Percentiles rank a stretch among this genome's conserved stretches.
Conservation (phyloP, 805 yeast genomes). For the Yamadazyma laniorum region DNA sequence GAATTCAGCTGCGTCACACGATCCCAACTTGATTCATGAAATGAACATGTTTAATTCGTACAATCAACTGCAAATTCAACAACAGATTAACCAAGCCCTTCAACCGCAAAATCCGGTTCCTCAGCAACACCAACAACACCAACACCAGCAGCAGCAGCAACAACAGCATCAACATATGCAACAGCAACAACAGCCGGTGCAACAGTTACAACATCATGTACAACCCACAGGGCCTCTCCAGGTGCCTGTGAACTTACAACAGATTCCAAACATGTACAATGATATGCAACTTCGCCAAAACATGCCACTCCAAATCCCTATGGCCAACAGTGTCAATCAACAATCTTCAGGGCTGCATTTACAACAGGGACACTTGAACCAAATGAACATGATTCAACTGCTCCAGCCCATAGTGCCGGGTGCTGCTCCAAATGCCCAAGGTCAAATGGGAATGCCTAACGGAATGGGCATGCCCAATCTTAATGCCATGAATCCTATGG, state of each 20-base stretch:
- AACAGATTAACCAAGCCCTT: slow-evolving; percentile 15
- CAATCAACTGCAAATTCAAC: slow-evolving; percentile 13
- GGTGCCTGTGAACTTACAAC: slow-evolving; percentile 5
- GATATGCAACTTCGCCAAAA: slow-evolving; percentile 5
- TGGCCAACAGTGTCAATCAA: neutral
- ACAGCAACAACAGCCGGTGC: neutral
- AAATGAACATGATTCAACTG: slow-evolving; percentile 5
- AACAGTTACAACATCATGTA: neutral
- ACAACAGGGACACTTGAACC: slow-evolving; percentile 1
- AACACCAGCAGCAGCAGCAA: slow-evolving; percentile 10
- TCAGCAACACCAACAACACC: slow-evolving; percentile 15
- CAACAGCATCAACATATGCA: slow-evolving; percentile 8
- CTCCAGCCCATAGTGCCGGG: neutral
- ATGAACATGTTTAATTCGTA: slow-evolving; percentile 9
- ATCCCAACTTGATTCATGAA: slow-evolving; percentile 6
- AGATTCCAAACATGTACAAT: slow-evolving; percentile 5
- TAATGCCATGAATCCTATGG: slow-evolving; percentile 4
- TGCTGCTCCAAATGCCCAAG: neutral
- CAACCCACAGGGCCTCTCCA: slow-evolving; percentile 8
- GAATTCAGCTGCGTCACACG: slow-evolving; percentile 2
- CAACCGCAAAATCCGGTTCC: slow-evolving; percentile 16
- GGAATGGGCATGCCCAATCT: neutral
- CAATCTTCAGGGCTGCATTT: neutral
- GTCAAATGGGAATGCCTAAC: neutral
- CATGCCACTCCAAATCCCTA: slow-evolving; percentile 5